A percentile compares a stretch with the other conserved stretches of the same genome.
These are phyloP conservation scores for Rosa multiflora DNA, from an alignment of 306 rosid genomes.

Conservation along the genomic window DNA sequence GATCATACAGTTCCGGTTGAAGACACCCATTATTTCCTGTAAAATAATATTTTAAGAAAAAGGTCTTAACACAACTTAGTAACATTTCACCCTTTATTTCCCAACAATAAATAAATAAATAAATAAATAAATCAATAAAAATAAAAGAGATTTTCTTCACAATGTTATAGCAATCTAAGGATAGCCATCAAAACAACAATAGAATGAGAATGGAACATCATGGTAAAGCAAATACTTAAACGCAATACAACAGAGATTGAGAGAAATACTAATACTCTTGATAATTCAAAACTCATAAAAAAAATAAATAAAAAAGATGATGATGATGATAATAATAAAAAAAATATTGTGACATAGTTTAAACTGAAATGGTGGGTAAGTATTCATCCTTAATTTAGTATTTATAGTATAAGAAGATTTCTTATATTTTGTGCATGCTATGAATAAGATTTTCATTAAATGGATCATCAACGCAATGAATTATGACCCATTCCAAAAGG, in stretches of 20 bases:
- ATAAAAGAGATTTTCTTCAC: not conserved
- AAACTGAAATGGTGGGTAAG: not conserved
- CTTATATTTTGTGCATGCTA: not conserved
- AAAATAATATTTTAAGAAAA: not conserved
- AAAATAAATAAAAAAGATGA: not conserved
- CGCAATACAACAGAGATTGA: not conserved
- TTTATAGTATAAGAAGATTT: not conserved
- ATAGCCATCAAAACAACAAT: not conserved
- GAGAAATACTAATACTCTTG: not conserved
- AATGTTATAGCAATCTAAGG: not conserved
- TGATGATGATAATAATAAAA: too few species aligned
- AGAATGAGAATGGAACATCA: not conserved
- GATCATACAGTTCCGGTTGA: slow-evolving; percentile 85
- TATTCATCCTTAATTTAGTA: not conserved
- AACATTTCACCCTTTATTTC: not conserved
- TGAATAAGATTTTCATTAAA: not conserved
- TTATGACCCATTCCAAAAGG: not conserved
- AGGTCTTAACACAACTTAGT: not conserved
- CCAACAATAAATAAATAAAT: too few species aligned
- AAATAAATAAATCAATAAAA: too few species aligned
- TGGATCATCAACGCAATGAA: not conserved
- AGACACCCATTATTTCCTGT: slow-evolving; percentile 91
- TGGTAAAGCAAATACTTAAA: not conserved
- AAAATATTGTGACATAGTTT: not conserved
- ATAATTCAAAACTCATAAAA: not conserved